Evolutionary conservation across 225 moss, liverwort and hornwort species (phyloP).

Genomic region (Bryum argenteum): DNA sequence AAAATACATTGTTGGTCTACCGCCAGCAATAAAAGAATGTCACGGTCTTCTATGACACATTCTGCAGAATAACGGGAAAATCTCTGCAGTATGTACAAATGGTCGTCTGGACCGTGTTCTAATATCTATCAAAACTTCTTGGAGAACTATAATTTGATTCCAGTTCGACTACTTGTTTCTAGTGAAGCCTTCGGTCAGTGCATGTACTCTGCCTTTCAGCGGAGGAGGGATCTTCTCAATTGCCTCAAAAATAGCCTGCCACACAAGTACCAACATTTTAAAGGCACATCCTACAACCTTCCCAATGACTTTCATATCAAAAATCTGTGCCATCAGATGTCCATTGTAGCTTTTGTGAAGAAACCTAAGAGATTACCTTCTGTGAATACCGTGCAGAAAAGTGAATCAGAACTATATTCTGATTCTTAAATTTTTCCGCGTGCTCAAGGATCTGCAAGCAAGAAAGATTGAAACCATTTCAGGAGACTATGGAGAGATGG

Average conservation of each 20-base stretch:
- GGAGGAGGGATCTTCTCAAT: constrained; percentile 62
- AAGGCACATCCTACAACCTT: background rate
- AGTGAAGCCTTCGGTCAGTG: constrained; percentile 72
- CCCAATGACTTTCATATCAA: background rate
- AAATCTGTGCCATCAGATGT: too few relatives aligned
- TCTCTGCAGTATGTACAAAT: background rate
- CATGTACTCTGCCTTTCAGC: constrained; percentile 66
- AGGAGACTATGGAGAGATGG: background rate
- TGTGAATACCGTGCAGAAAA: constrained; percentile 94
- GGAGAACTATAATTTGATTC: background rate
- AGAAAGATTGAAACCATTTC: constrained; percentile 7
- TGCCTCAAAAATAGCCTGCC: constrained; percentile 71
- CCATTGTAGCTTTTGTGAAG: background rate
- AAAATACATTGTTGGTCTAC: background rate
- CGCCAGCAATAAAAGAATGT: background rate
- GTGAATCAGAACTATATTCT: constrained; percentile 79
- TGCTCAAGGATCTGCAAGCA: constrained; percentile 60
- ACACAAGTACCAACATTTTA: background rate
- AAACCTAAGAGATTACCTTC: constrained; percentile 46
- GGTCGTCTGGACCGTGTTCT: background rate
- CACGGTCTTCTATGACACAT: background rate
- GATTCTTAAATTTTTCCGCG: constrained; percentile 73
- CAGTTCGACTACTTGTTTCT: background rate
- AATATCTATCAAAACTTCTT: background rate
- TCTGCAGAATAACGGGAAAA: constrained; percentile 12